These are phyloP conservation scores for Acanthamoeba rhysodes DNA, from an alignment of 208 protist species.

Conservation along the genomic window DNA sequence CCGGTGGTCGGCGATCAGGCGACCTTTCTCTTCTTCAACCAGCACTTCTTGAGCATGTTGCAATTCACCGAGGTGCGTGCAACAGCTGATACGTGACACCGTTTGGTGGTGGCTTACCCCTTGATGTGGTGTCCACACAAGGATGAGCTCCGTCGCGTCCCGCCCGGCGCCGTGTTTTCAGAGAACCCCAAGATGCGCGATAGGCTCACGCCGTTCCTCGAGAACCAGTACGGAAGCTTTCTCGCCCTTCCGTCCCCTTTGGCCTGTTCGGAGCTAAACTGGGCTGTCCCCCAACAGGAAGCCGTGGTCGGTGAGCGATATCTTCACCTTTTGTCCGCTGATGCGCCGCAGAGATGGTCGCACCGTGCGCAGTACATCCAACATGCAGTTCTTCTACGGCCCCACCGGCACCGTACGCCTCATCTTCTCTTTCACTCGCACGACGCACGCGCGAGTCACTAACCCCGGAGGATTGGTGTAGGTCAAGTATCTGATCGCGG, in stretches of 20 bases:
- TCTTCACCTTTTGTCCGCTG: not conserved
- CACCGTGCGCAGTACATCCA: not conserved
- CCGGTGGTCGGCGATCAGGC: not conserved
- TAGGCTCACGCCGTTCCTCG: not conserved
- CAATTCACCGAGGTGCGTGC: not conserved
- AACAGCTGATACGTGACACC: not conserved
- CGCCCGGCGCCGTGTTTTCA: not conserved
- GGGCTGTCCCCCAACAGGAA: not conserved
- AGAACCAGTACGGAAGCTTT: not conserved
- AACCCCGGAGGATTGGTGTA: no score
- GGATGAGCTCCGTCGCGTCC: not conserved
- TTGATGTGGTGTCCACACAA: not conserved
- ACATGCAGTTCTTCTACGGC: constrained; percentile 23
- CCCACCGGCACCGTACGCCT: not conserved
- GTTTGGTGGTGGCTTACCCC: not conserved
- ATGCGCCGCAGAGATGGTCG: not conserved
- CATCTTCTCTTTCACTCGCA: no score
- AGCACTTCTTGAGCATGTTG: not conserved
- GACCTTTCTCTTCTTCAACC: not conserved
- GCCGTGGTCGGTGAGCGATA: not conserved
- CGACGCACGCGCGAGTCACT: no score
- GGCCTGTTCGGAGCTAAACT: not conserved
- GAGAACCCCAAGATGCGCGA: not conserved
- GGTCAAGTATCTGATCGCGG: no score
- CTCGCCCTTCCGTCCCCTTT: not conserved